Base-by-base conservation (phyloP, 163 green algal genomes). In the Chloromonas sp. region DNA sequence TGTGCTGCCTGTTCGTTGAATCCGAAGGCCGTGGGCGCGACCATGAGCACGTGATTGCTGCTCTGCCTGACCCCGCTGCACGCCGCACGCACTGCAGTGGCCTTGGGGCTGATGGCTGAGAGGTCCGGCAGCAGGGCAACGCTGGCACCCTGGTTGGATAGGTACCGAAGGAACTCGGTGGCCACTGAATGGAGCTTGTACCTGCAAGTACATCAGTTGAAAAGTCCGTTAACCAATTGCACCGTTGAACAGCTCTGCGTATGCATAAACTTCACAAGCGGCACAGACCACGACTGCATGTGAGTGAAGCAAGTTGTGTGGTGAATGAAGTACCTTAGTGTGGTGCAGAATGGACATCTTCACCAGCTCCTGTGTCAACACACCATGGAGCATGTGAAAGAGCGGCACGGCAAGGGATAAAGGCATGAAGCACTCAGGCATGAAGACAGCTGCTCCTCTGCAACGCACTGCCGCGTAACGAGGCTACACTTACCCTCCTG, bases 21-120 rank as follows among this genome's bases (percentile, higher is more conserved):
- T 58, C 91, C 93, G 92, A 99, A 99, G 1, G 95, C 95, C 58
- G 95, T 98, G 74, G 96, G 96, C 0, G 96, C 91, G 70, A 99
- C 94, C 96, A 99, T 98, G 3, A 98, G 88, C 70, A 98, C 93
- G 85, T 93, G 85, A 78, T 94, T 94, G 78, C 89, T 93, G 87
- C 80, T 91, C 88, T 96, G 92, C 0, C 79, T 80, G 14, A 89
- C 84, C 60, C 82, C 82, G 77, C 77, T 59, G 71, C 59, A 79
- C 60, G 84, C 84, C 0, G 62, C 89, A 36, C 80, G 85, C 14
- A 84, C 87, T 2, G 87, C 79, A 3, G 87, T 90, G 74, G 74
- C 1, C 59, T 36, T 74, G 58, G 70, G 78, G 60, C 81, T 84
- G n/a, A 59, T 60, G 14, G 84, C 85, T 8, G 62, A 60, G 59